Evolutionary conservation across 2,329 filamentous ascomycete species (phyloP), one percentile per base, ranked within the genome.

Genomic region (Ophiosphaerella narmari): DNA sequence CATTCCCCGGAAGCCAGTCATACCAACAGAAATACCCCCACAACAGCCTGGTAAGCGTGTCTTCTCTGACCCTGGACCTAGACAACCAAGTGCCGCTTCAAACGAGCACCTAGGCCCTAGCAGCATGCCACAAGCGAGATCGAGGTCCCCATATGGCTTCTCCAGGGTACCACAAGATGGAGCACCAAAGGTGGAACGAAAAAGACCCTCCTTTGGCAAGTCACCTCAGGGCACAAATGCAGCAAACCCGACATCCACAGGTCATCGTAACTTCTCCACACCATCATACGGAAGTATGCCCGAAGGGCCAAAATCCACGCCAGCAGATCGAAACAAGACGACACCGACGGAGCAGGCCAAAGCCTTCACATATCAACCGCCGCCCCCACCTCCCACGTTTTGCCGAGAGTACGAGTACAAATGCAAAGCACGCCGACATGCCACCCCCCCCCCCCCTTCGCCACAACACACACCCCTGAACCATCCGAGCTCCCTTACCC

Each of bases 61-160:
- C 11, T 45, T 45, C 34, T 45, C 42, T 11, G 42, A 45, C 31
- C 42, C 42, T 26, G 42, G 43, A 2, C 43, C 43, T 16, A 14
- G 7, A 33, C 16, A 7, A 21, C 16, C 34, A 5, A 39, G 23
- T 6, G 9, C 23, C 9, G 32, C 43, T 13, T 39, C 35, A 31
- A 32, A 11, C n/a, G 43, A 45, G 14, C 23, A 45, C 38, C 34
- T 45, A 2, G 14, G 16, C 24, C 43, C 43, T 32, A 34, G 24
- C 6, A 39, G 13, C 4, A 12, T 16, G 21, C 43, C 43, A 13
- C 34, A 13, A 32, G 43, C 39, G 32, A 35, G 34, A 23, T 18
- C 34, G 11, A 29, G 43, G n/a, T 45, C 43, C 11, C 34, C 43
- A 4, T 45, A 45, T 29, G 43, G 43, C 14, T 45, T 45, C n/a